phyloP scores from a whole-genome alignment of 768 basidiomycete species.

The Daedaleopsis sinensis region DNA sequence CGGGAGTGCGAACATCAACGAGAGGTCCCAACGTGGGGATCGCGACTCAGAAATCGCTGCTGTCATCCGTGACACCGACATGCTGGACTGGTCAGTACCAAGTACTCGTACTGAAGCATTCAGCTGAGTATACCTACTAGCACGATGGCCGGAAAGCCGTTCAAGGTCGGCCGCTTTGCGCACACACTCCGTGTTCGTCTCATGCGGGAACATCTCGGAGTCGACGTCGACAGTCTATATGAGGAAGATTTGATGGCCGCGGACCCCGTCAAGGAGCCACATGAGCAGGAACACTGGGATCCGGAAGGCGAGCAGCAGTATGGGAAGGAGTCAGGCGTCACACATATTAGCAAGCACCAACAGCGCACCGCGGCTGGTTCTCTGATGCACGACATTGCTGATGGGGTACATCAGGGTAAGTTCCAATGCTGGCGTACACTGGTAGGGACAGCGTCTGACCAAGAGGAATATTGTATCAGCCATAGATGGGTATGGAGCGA shows the following conservation, averaged over 20 bases:
- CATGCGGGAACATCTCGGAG: constrained; percentile 95
- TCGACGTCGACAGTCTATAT: constrained; percentile 88
- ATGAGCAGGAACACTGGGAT: constrained; percentile 69
- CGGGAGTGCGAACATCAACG: constrained; percentile 97
- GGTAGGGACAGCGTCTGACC: too few species aligned
- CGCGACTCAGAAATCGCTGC: constrained; percentile 95
- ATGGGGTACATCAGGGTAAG: constrained; percentile 55
- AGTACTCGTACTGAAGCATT: too few species aligned
- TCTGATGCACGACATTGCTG: constrained; percentile 39
- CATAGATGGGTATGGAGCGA: constrained; percentile 42
- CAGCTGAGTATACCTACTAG: constrained; percentile 39
- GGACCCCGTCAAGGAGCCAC: constrained; percentile 51
- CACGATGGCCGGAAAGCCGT: constrained; percentile 92
- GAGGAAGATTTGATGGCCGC: constrained; percentile 70
- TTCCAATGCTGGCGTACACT: not conserved
- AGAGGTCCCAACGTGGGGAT: constrained; percentile 93
- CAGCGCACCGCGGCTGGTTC: constrained; percentile 22
- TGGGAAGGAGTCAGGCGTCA: constrained; percentile 45
- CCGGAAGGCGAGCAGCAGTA: constrained; percentile 68
- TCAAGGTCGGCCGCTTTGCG: constrained; percentile 95
- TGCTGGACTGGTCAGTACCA: constrained; percentile 80
- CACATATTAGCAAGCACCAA: constrained; percentile 23
- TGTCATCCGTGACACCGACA: constrained; percentile 93
- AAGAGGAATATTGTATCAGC: constrained; percentile 34
- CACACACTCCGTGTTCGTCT: constrained; percentile 91